These are phyloP conservation scores for Acacia pycnantha DNA, from an alignment of 331 rosid genomes.

Conservation along the genomic window DNA sequence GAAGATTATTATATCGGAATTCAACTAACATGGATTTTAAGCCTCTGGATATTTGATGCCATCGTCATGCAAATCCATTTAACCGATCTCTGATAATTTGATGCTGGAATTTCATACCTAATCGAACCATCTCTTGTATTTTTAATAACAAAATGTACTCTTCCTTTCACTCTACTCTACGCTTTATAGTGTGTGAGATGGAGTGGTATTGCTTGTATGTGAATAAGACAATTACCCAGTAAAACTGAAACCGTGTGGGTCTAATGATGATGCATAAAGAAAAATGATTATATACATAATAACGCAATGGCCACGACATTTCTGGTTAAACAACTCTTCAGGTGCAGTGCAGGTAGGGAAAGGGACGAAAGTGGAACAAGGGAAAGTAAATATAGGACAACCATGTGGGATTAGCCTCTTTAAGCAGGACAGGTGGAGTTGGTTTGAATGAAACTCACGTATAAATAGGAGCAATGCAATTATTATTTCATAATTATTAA, in stretches of 20 bases:
- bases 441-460: conserved; percentile 4
- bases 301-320: conserved; percentile 16
- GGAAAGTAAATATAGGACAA: neutral
- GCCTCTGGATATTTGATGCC: neutral
- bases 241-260: neutral
- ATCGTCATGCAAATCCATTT: neutral
- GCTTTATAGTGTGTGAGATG: neutral
- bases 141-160: neutral
- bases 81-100: neutral
- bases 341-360: neutral
- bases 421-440: neutral
- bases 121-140: neutral
- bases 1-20: neutral
- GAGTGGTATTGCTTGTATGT: neutral
- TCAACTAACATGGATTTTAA: neutral
- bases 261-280: neutral
- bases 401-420: neutral
- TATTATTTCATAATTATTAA: neutral
- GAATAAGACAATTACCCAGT: neutral
- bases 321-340: conserved; percentile 26
- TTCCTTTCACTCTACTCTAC: neutral
- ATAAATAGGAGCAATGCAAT: conserved; percentile 10
- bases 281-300: conserved; percentile 10
- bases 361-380: neutral
- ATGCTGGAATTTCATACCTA: neutral